Percentiles rank a stretch among this genome's conserved stretches.
These are phyloP conservation scores for Ophiorrhiza pumila DNA, from an alignment of 257 asterid species.

Conservation along the genomic window DNA sequence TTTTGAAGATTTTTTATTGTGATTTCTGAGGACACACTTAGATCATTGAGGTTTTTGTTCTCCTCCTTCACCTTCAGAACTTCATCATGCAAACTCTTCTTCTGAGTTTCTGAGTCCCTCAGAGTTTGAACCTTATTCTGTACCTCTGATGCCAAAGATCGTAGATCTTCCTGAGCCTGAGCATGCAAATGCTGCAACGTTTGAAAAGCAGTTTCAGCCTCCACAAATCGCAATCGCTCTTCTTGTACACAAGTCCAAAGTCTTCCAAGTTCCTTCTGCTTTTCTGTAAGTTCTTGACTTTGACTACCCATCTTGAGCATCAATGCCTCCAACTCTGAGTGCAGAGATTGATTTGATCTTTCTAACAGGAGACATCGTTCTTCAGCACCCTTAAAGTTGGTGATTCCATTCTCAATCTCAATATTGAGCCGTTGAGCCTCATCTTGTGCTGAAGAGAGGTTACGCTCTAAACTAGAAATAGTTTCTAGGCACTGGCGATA, in stretches of 20 bases:
- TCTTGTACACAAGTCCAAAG: conserved; percentile 90
- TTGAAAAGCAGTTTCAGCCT: conserved; percentile 95
- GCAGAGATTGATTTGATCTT: conserved; percentile 71
- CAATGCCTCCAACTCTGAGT: conserved; percentile 73
- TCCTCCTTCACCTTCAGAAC: conserved; percentile 61
- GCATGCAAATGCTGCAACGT: conserved; percentile 91
- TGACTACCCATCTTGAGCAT: conserved; percentile 68
- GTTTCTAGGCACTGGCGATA: conserved; percentile 62
- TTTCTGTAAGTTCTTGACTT: conserved; percentile 82
- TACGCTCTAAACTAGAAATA: conserved; percentile 55
- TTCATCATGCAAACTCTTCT: conserved; percentile 65
- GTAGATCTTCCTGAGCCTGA: conserved; percentile 83
- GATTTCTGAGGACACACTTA: conserved; percentile 54
- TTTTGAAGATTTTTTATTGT: conserved; percentile 64
- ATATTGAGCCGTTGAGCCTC: conserved; percentile 59
- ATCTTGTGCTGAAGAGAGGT: conserved; percentile 53
- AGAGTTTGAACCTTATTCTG: conserved; percentile 64
- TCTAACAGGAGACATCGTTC: conserved; percentile 65
- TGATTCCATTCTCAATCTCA: conserved; percentile 57
- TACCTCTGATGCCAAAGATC: conserved; percentile 62
- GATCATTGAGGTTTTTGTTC: conserved; percentile 60
- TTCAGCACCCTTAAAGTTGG: conserved; percentile 73
- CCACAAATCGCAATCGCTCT: conserved; percentile 83
- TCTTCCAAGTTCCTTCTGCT: conserved; percentile 76
- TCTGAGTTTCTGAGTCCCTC: conserved; percentile 49